Conservation (phyloP, 179 eudicot species). For the Heliamphora pulchella region DNA sequence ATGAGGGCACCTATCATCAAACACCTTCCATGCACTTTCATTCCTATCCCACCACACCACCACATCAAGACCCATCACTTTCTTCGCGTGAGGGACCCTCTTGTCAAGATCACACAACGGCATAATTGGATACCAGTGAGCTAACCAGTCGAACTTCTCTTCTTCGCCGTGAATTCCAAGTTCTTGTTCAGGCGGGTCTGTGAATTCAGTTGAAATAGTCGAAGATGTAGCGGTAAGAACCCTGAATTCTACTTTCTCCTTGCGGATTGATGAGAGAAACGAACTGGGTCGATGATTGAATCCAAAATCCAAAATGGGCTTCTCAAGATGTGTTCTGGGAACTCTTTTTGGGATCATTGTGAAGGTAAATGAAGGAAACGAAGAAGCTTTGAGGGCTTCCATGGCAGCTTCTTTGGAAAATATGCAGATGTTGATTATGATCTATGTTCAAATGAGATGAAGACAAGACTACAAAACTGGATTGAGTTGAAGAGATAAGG, state of each 20-base stretch:
- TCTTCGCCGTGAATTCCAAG: conserved; percentile 7
- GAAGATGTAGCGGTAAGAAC: conserved; percentile 31
- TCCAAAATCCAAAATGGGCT: conserved; percentile 17
- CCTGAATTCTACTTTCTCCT: conserved; percentile 22
- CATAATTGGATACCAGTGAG: conserved; percentile 69
- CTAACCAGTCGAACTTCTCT: conserved; percentile 64
- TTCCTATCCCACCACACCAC: conserved; percentile 82
- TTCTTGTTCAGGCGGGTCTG: conserved; percentile 23
- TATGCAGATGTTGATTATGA: not conserved
- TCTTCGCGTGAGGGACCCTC: conserved; percentile 61
- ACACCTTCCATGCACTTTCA: conserved; percentile 61
- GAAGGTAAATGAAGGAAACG: conserved; percentile 13
- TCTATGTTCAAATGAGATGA: not conserved
- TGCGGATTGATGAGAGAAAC: conserved; percentile 10
- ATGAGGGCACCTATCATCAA: conserved; percentile 70
- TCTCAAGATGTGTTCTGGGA: conserved; percentile 11
- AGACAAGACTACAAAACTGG: too few species aligned
- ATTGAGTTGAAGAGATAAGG: too few species aligned
- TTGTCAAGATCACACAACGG: conserved; percentile 71
- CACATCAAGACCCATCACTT: conserved; percentile 55
- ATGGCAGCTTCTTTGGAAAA: conserved; percentile 6
- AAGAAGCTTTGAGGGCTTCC: conserved; percentile 29
- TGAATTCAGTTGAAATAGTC: conserved; percentile 22
- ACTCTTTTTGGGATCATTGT: conserved; percentile 9
- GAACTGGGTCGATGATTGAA: conserved; percentile 14